Conservation (phyloP, 73 alveolate genomes). For the Paramecium primaurelia region DNA sequence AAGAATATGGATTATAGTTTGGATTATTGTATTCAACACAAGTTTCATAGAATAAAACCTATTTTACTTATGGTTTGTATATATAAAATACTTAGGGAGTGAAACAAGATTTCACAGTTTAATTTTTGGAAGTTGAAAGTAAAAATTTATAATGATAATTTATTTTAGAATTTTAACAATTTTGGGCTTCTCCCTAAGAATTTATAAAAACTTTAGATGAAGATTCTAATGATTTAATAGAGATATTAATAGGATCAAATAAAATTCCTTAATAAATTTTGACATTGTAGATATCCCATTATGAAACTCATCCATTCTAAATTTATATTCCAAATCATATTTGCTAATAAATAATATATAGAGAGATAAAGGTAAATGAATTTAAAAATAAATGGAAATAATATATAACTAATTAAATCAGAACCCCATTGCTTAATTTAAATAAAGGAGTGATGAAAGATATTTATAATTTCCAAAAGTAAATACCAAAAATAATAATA, state of each 20-base stretch:
- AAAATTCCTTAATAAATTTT: not conserved
- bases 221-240: not conserved
- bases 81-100: not conserved
- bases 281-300: not conserved
- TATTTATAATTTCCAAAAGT: not conserved
- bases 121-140: not conserved
- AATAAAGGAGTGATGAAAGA: not conserved
- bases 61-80: constrained; percentile 29
- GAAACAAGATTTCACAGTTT: not conserved
- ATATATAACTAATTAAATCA: not conserved
- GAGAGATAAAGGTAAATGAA: not conserved
- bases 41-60: not conserved
- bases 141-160: not conserved
- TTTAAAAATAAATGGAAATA: not conserved
- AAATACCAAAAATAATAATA: not conserved
- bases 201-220: not conserved
- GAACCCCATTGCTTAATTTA: not conserved
- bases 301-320: not conserved
- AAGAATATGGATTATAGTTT: not conserved
- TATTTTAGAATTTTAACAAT: not conserved
- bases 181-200: not conserved
- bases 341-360: not conserved
- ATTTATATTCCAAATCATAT: constrained; percentile 16
- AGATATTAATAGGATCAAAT: not conserved
- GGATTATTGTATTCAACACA: not conserved